A percentile compares a stretch with the other conserved stretches of the same genome.
These are phyloP conservation scores for Bassia scoparia DNA, from an alignment of 148 eudicot genomes.

Conservation along the genomic window DNA sequence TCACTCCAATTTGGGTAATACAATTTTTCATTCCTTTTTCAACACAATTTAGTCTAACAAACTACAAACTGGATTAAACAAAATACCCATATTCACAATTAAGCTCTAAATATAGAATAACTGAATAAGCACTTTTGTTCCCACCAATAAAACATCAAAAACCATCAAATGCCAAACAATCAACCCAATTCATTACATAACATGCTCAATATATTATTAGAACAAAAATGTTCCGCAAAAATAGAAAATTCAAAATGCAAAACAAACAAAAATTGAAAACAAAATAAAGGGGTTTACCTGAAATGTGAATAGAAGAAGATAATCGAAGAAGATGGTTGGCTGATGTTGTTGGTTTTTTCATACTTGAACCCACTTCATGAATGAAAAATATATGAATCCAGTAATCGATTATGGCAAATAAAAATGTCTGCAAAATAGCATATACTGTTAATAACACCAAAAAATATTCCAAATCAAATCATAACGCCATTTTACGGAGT, in stretches of 20 bases:
- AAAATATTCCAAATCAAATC: not conserved
- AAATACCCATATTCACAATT: not conserved
- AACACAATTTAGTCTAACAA: slow-evolving; percentile 7
- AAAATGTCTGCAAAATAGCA: slow-evolving; percentile 39
- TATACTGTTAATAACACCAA: slow-evolving; percentile 23
- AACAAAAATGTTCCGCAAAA: not conserved
- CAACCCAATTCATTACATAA: not conserved
- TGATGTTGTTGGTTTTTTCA: not conserved
- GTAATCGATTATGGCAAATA: slow-evolving; percentile 27
- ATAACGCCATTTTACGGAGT: not conserved
- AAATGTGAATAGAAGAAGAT: slow-evolving; percentile 1
- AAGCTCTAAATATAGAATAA: not conserved
- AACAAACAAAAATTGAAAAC: not conserved
- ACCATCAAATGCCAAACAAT: not conserved
- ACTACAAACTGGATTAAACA: not conserved
- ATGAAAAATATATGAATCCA: slow-evolving; percentile 15
- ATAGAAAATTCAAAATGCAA: not conserved
- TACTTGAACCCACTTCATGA: not conserved
- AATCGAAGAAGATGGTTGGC: not conserved
- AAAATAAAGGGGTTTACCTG: not conserved
- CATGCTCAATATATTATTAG: not conserved
- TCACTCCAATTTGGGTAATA: not conserved
- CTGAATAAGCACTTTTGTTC: not conserved
- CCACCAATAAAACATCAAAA: not conserved
- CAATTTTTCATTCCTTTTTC: not conserved